phyloP scores from a whole-genome alignment of 371 early-diverging fungal species.

The Smittium culicis region DNA sequence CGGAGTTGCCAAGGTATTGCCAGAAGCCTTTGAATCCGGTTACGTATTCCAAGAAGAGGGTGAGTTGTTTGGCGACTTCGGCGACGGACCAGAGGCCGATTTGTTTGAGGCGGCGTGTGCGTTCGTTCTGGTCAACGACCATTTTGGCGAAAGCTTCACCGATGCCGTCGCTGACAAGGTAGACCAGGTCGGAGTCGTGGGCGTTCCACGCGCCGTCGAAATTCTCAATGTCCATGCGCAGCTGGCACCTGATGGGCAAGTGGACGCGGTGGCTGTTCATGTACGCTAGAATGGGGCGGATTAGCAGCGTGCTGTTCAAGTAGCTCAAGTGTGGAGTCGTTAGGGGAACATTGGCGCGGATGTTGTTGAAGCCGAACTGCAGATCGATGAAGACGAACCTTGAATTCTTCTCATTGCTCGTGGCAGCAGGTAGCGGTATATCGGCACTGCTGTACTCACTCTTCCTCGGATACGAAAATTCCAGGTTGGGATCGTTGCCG shows the following conservation, averaged over 20 bases:
- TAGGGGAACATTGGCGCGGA: conserved; percentile 78
- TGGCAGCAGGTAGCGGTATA: neutral
- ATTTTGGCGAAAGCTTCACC: conserved; percentile 67
- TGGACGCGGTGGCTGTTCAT: conserved; percentile 80
- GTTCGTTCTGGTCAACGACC: conserved; percentile 67
- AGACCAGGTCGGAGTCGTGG: conserved; percentile 67
- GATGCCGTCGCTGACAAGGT: conserved; percentile 60
- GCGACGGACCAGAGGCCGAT: conserved; percentile 82
- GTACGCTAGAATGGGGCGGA: conserved; percentile 87
- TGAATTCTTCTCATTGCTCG: conserved; percentile 9
- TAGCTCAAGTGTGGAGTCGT: conserved; percentile 53
- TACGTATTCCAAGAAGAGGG: conserved; percentile 60
- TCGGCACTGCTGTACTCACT: neutral
- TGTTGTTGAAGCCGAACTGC: conserved; percentile 71
- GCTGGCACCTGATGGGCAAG: conserved; percentile 63
- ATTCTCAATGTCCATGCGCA: conserved; percentile 61
- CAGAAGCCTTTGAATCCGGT: conserved; percentile 68
- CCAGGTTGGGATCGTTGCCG: neutral
- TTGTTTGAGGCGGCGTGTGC: conserved; percentile 62
- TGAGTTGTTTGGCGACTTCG: conserved; percentile 52
- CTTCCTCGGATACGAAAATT: neutral
- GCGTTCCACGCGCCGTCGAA: conserved; percentile 90
- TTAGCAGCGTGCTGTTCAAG: conserved; percentile 59
- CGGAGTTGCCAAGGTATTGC: conserved; percentile 39
- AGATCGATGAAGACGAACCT: conserved; percentile 39